Percentiles rank a stretch among this genome's conserved stretches.
phyloP scores from a whole-genome alignment of 768 basidiomycete species.

The Suillus paluster region DNA sequence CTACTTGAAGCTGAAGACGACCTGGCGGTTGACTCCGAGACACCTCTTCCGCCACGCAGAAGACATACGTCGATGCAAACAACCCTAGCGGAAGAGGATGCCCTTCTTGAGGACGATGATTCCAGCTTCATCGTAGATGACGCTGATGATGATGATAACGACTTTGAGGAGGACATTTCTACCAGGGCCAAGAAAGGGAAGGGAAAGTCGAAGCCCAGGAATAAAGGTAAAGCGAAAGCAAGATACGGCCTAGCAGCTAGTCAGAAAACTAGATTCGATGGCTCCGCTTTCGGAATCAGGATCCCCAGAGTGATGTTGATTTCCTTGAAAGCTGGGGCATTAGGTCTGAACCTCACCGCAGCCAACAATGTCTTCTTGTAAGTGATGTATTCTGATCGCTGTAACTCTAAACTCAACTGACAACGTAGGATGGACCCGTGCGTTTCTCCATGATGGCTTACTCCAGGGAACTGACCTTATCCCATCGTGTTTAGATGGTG shows the following conservation, averaged over 20 bases:
- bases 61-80: constrained; percentile 13
- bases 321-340: constrained; percentile 84
- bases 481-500: constrained; percentile 61
- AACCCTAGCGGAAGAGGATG: constrained; percentile 16
- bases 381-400: constrained; percentile 31
- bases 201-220: constrained; percentile 44
- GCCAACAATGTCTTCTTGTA: constrained; percentile 87
- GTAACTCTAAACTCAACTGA: constrained; percentile 12
- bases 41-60: constrained; percentile 15
- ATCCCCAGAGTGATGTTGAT: constrained; percentile 86
- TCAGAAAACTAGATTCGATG: constrained; percentile 21
- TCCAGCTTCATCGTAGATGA: constrained; percentile 40
- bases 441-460: constrained; percentile 38
- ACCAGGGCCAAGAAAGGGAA: constrained; percentile 33
- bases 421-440: constrained; percentile 78
- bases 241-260: constrained; percentile 18
- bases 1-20: constrained; percentile 50
- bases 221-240: constrained; percentile 43
- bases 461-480: constrained; percentile 1
- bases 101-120: constrained; percentile 31
- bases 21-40: constrained; percentile 19
- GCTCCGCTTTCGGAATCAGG: constrained; percentile 29
- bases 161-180: constrained; percentile 35
- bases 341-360: constrained; percentile 87
- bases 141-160: constrained; percentile 21